phyloP scores from a whole-genome alignment of 176 grass and related monocot genomes.

The Poa pratensis region DNA sequence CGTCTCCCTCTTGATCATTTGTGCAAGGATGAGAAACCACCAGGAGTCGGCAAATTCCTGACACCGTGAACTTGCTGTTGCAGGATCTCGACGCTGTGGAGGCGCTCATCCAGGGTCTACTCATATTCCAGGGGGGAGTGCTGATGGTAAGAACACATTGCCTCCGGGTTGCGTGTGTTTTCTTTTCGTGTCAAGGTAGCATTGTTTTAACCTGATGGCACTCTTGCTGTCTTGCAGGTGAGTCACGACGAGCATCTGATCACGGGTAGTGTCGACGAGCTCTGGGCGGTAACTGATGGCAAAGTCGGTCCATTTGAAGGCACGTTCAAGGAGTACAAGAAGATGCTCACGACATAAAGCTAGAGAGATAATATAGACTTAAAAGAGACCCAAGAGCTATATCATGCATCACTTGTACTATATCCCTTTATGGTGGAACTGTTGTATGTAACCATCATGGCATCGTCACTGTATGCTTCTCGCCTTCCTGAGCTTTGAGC shows the following conservation, averaged over 20 bases:
- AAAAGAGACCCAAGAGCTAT: neutral
- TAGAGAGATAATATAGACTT: neutral
- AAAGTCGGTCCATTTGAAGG: constrained; percentile 71
- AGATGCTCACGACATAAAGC: constrained; percentile 61
- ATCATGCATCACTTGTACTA: neutral
- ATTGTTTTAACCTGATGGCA: neutral
- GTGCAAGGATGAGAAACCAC: neutral
- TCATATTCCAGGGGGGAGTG: constrained; percentile 96
- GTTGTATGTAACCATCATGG: neutral
- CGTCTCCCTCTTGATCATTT: neutral
- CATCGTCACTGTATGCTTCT: neutral
- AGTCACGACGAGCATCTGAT: constrained; percentile 99
- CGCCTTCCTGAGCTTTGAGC: neutral
- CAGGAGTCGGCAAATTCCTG: neutral
- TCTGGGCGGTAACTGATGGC: constrained; percentile 84
- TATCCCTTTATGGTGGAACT: neutral
- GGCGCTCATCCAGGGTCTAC: constrained; percentile 91
- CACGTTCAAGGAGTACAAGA: constrained; percentile 93
- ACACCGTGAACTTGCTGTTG: neutral
- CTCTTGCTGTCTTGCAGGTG: constrained; percentile 64
- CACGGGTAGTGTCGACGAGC: constrained; percentile 84
- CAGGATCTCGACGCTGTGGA: constrained; percentile 97
- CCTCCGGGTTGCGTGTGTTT: neutral
- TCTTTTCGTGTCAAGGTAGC: neutral
- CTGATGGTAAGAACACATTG: constrained; percentile 66